Evolutionary conservation across 106 monocot genomes (phyloP).

Genomic region (Allium sativum): DNA sequence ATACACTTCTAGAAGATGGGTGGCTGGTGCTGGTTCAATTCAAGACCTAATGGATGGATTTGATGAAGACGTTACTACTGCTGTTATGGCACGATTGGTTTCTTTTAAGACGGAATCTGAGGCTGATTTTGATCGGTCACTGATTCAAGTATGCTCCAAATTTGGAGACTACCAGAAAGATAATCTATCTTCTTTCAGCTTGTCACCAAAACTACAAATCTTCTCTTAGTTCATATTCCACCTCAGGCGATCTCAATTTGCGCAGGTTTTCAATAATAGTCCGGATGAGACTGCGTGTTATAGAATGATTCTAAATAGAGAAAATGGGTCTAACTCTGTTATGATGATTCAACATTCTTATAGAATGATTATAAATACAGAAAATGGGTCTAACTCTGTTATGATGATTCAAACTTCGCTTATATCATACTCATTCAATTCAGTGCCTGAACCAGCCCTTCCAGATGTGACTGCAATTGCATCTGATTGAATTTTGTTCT

Average conservation of each 20-base stretch:
- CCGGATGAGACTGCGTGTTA: constrained; percentile 98
- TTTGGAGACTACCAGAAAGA: constrained; percentile 97
- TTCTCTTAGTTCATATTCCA: constrained; percentile 94
- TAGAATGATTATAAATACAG: no score
- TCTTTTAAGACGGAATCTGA: constrained; percentile 95
- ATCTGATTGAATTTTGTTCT: constrained; percentile 64
- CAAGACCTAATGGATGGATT: constrained; percentile 93
- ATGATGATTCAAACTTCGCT: no score
- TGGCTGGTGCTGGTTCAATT: constrained; percentile 67
- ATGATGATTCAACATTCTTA: constrained; percentile 99
- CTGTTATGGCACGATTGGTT: constrained; percentile 83
- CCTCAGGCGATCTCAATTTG: constrained; percentile 96
- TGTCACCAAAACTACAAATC: constrained; percentile 84
- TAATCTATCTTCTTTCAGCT: constrained; percentile 76
- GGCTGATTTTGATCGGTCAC: constrained; percentile 88
- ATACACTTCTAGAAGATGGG: constrained; percentile 89
- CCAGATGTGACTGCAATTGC: constrained; percentile 88
- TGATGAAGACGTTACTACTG: constrained; percentile 93
- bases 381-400: no score
- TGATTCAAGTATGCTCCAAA: constrained; percentile 79
- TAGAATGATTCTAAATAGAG: constrained; percentile 82
- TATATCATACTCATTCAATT: constrained; percentile 81
- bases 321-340: constrained; percentile 78
- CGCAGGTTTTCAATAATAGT: constrained; percentile 93
- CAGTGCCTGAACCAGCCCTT: constrained; percentile 51